Evolutionary conservation across 495 filamentous ascomycete genomes (phyloP).

Genomic region (Hyaloscypha hepaticicola): DNA sequence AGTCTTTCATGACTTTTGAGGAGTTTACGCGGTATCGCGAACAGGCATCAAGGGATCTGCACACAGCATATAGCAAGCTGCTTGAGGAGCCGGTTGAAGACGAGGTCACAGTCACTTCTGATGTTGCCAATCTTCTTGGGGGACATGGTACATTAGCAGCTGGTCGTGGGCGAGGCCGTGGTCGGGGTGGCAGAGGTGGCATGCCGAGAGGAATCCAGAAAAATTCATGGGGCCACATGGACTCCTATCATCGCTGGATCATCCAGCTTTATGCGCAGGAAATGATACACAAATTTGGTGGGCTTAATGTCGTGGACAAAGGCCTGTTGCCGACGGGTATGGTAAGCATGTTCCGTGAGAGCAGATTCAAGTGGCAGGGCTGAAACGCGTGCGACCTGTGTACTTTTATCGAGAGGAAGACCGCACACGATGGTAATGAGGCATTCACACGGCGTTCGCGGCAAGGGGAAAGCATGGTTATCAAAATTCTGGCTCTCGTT

Average conservation of each 20-base stretch:
- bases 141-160: not conserved
- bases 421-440: not conserved
- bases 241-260: conserved; percentile 62
- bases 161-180: not conserved
- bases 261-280: conserved; percentile 57
- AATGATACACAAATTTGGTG: conserved; percentile 57
- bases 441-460: not conserved
- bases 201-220: conserved; percentile 1
- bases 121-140: not conserved
- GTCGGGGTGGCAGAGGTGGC: not conserved
- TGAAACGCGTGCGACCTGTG: not conserved
- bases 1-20: conserved; percentile 50
- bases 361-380: conserved; percentile 57
- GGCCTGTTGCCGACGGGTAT: conserved; percentile 63
- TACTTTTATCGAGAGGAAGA: not conserved
- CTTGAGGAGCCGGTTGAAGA: conserved; percentile 6
- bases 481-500: not conserved
- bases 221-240: conserved; percentile 42
- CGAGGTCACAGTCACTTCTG: not conserved
- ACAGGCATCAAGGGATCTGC: conserved; percentile 28
- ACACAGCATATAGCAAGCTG: conserved; percentile 8
- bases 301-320: conserved; percentile 57
- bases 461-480: not conserved
- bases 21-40: conserved; percentile 54
- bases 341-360: conserved; percentile 56